A percentile compares a stretch with the other conserved stretches of the same genome.
Evolutionary conservation across 2,329 filamentous ascomycete species (phyloP).

Genomic region (Periglandula ipomoeae): DNA sequence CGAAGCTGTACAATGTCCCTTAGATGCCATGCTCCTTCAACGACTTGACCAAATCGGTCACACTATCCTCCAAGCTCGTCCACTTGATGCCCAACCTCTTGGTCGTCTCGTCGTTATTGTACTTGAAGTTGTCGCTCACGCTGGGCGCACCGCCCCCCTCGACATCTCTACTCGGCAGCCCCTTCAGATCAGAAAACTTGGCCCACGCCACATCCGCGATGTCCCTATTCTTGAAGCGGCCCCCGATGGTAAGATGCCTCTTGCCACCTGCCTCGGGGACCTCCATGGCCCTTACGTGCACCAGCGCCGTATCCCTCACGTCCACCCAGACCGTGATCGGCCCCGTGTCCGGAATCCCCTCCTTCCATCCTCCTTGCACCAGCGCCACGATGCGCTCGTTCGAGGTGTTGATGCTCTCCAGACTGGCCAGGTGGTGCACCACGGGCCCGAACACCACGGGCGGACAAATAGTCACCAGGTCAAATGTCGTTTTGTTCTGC

Average conservation of each 20-base stretch:
- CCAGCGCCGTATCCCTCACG: slow-evolving; percentile 45
- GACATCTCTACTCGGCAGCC: no score
- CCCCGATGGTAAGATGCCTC: slow-evolving; percentile 40
- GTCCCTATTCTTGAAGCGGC: slow-evolving; percentile 36
- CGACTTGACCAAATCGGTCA: slow-evolving; percentile 50
- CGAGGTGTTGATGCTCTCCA: slow-evolving; percentile 43
- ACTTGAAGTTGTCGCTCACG: background rate
- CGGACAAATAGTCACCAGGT: slow-evolving; percentile 45
- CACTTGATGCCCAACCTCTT: background rate
- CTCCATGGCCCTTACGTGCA: slow-evolving; percentile 45
- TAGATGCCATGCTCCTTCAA: slow-evolving; percentile 38
- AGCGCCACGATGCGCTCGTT: slow-evolving; percentile 39
- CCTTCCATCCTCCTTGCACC: no score
- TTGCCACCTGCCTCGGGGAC: slow-evolving; percentile 36
- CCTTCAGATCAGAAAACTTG: slow-evolving; percentile 42
- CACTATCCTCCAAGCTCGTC: slow-evolving; percentile 4
- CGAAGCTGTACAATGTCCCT: no score
- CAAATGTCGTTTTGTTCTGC: slow-evolving; percentile 33
- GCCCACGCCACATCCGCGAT: slow-evolving; percentile 34
- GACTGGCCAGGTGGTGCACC: slow-evolving; percentile 35
- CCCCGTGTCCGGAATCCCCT: slow-evolving; percentile 27
- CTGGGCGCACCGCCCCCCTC: no score
- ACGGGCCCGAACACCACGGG: slow-evolving; percentile 47
- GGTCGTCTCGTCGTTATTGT: background rate
- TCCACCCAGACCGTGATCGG: slow-evolving; percentile 41